These are phyloP conservation scores for Calonectria henricotiae DNA, from an alignment of 2,329 filamentous ascomycete genomes.

Conservation along the genomic window DNA sequence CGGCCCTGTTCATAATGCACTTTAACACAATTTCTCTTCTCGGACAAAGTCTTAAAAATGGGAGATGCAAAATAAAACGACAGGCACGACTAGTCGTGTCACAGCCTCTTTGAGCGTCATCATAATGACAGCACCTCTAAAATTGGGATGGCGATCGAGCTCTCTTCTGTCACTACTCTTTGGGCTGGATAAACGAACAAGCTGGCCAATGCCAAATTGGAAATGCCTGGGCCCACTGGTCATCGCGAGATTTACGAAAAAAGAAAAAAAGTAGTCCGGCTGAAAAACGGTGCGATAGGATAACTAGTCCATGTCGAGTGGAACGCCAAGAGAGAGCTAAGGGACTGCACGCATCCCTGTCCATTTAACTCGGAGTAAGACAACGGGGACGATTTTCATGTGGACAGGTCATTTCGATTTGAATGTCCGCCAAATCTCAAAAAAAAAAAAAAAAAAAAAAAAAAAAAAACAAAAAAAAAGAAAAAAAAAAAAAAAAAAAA, in stretches of 20 bases:
- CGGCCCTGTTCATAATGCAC: background rate
- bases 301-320: background rate
- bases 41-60: background rate
- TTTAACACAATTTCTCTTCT: background rate
- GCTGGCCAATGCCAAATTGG: background rate
- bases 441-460: background rate
- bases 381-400: background rate
- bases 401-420: background rate
- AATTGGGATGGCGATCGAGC: background rate
- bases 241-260: background rate
- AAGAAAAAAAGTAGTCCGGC: background rate
- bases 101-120: background rate
- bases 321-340: constrained; percentile 14
- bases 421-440: background rate
- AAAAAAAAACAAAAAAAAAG: background rate
- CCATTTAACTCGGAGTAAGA: background rate
- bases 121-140: background rate
- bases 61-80: background rate
- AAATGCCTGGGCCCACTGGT: background rate
- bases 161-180: background rate
- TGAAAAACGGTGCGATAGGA: constrained; percentile 1
- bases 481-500: background rate
- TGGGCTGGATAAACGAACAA: background rate
- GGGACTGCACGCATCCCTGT: background rate
- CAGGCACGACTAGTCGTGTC: background rate